Percentiles rank a stretch among this genome's conserved stretches.
phyloP scores from a whole-genome alignment of 306 rosid genomes.

The Herpetospermum pedunculosum region DNA sequence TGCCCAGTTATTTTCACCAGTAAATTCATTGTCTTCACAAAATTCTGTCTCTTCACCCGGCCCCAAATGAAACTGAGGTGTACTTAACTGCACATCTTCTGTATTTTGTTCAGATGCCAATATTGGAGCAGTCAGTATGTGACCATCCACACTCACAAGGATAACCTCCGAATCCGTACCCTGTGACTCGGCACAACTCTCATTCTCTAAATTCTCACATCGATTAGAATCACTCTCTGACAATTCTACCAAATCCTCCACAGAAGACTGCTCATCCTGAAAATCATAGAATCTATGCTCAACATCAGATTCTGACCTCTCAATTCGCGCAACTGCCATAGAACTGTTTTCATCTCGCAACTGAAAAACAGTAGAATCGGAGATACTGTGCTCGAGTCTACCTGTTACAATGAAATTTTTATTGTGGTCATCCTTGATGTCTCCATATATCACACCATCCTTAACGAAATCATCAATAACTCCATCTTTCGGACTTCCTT shows the following conservation, averaged over 20 bases:
- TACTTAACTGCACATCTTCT: slow-evolving; percentile 59
- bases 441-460: background rate
- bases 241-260: slow-evolving; percentile 51
- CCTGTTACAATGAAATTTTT: background rate
- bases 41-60: slow-evolving; percentile 69
- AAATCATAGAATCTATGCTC: slow-evolving; percentile 55
- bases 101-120: slow-evolving; percentile 52
- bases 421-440: background rate
- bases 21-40: slow-evolving; percentile 52
- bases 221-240: slow-evolving; percentile 48
- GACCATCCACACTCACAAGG: slow-evolving; percentile 93
- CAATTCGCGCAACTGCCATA: background rate
- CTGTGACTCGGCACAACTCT: slow-evolving; percentile 43
- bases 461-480: background rate
- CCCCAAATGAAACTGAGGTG: slow-evolving; percentile 83
- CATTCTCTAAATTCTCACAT: slow-evolving; percentile 43
- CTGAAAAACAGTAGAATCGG: slow-evolving; percentile 11
- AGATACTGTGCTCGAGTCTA: slow-evolving; percentile 13
- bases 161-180: slow-evolving; percentile 61
- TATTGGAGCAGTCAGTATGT: slow-evolving; percentile 74
- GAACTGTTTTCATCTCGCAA: background rate
- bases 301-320: slow-evolving; percentile 16
- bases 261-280: slow-evolving; percentile 51
- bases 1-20: slow-evolving; percentile 59
- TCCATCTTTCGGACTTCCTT: background rate